phyloP scores from a whole-genome alignment of 2,329 filamentous ascomycete species.

The Aspergillus melleus region DNA sequence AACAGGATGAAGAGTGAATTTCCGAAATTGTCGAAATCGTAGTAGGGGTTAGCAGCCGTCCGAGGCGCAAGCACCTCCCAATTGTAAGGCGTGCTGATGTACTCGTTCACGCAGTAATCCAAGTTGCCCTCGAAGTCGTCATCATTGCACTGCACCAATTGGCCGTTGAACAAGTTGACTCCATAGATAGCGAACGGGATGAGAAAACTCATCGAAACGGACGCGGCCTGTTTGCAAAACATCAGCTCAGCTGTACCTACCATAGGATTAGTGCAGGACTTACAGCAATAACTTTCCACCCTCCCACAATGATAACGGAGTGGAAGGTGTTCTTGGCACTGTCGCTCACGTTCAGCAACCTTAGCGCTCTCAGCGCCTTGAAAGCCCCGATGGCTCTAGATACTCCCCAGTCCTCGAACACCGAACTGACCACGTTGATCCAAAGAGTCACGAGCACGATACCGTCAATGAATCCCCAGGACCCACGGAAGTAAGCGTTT shows the following conservation, averaged over 20 bases:
- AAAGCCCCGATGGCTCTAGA: slow-evolving; percentile 93
- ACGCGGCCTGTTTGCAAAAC: slow-evolving; percentile 60
- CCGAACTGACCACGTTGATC: slow-evolving; percentile 85
- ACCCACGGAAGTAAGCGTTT: slow-evolving; percentile 93
- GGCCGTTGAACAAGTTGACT: slow-evolving; percentile 85
- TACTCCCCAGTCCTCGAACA: slow-evolving; percentile 78
- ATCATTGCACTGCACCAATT: slow-evolving; percentile 80
- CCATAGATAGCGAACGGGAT: slow-evolving; percentile 98
- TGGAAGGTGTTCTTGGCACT: slow-evolving; percentile 96
- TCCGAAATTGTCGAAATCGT: slow-evolving; percentile 94
- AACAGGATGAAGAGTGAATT: slow-evolving; percentile 93
- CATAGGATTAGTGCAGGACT: slow-evolving; percentile 31
- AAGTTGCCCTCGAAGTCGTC: slow-evolving; percentile 55
- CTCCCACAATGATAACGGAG: slow-evolving; percentile 88
- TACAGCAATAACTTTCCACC: slow-evolving; percentile 88
- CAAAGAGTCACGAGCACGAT: slow-evolving; percentile 89
- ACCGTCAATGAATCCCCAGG: slow-evolving; percentile 95
- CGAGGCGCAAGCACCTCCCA: slow-evolving; percentile 86
- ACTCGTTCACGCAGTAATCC: slow-evolving; percentile 82
- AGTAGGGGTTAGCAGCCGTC: slow-evolving; percentile 77
- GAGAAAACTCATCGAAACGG: slow-evolving; percentile 89
- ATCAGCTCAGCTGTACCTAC: slow-evolving; percentile 1
- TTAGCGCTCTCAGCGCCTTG: slow-evolving; percentile 88
- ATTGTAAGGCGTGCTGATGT: slow-evolving; percentile 70
- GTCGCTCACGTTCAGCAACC: slow-evolving; percentile 92